Conservation (phyloP, 495 filamentous ascomycete genomes). For the Astrocystis sublimbata region DNA sequence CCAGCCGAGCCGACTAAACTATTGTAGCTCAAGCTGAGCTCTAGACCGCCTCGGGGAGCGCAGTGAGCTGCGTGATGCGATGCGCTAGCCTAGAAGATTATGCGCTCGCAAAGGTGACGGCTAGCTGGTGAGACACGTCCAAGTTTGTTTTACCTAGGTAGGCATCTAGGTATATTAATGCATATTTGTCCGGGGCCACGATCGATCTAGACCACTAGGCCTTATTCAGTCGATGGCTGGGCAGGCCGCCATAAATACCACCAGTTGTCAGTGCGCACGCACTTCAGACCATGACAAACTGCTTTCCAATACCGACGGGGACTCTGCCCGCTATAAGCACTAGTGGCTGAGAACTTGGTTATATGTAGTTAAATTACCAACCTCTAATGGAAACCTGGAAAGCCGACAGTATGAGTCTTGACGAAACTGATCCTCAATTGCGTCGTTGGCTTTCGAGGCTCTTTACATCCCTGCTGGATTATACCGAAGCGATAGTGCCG, state of each 20-base stretch:
- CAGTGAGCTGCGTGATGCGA: background rate
- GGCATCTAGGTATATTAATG: background rate
- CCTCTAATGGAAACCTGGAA: background rate
- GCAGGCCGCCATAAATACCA: constrained; percentile 7
- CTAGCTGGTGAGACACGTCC: background rate
- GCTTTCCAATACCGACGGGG: background rate
- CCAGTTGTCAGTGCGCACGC: background rate
- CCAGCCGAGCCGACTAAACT: no score
- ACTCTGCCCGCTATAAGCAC: background rate
- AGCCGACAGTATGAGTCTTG: background rate
- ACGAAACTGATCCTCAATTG: background rate
- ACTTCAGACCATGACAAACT: background rate
- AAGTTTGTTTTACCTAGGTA: background rate
- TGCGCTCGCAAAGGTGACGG: background rate
- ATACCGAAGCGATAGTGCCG: background rate
- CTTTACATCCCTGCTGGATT: background rate
- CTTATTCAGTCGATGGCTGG: background rate
- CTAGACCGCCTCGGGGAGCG: background rate
- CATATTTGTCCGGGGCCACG: background rate
- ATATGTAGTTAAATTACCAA: background rate
- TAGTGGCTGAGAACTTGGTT: background rate
- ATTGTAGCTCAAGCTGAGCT: no score
- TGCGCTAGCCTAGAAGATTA: background rate
- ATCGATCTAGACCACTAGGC: no score
- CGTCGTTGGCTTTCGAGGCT: background rate